phyloP scores from a whole-genome alignment of 2,329 filamentous ascomycete species.

The Neopestalotiopsis sp. region DNA sequence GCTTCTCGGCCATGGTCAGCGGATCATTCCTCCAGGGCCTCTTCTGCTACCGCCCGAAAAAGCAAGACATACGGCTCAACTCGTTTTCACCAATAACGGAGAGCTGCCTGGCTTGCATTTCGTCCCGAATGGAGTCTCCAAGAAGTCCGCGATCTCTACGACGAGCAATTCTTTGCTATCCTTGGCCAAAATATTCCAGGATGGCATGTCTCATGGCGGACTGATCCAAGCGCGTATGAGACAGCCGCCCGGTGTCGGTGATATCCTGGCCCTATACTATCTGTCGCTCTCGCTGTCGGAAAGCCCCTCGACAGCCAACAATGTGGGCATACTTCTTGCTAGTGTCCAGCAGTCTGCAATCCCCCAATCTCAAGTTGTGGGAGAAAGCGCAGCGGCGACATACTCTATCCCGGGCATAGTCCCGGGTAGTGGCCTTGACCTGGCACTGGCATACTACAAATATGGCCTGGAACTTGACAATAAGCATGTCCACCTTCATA shows the following conservation, averaged over 20 bases:
- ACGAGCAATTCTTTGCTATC: constrained; percentile 96
- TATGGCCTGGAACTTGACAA: constrained; percentile 88
- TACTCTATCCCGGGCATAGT: constrained; percentile 75
- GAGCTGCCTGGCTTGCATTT: constrained; percentile 80
- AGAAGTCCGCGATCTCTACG: constrained; percentile 83
- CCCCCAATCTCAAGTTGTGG: constrained; percentile 35
- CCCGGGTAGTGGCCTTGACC: constrained; percentile 83
- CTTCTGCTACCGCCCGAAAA: constrained; percentile 83
- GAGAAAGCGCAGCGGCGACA: constrained; percentile 36
- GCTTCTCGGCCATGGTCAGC: constrained; percentile 32
- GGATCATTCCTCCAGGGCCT: constrained; percentile 56
- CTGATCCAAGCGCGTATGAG: constrained; percentile 58
- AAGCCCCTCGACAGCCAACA: constrained; percentile 96
- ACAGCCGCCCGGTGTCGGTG: constrained; percentile 78
- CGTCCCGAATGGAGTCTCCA: constrained; percentile 72
- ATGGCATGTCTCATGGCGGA: constrained; percentile 82
- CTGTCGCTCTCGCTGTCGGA: constrained; percentile 92
- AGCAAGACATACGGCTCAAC: constrained; percentile 79
- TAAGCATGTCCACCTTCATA: constrained; percentile 94
- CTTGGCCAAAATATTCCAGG: constrained; percentile 96
- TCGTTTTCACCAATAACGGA: constrained; percentile 79
- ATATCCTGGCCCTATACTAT: constrained; percentile 95
- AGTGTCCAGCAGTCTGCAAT: constrained; percentile 77
- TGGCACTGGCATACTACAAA: constrained; percentile 93
- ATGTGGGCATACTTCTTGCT: constrained; percentile 95